Conservation (phyloP, 148 eudicot genomes). For the Cornus florida region DNA sequence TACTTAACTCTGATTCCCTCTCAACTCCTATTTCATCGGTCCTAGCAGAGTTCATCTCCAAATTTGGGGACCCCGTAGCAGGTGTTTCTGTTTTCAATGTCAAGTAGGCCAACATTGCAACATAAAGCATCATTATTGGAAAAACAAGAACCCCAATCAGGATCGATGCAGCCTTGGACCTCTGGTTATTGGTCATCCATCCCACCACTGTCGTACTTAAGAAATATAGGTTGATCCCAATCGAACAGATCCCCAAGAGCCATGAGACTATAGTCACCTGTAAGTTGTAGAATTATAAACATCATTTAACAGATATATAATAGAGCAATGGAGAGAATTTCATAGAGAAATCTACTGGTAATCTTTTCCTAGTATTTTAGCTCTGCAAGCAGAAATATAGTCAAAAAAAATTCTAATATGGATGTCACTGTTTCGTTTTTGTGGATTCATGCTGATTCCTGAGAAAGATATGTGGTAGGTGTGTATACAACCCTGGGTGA, state of each 20-base stretch:
- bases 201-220: neutral
- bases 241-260: constrained; percentile 15
- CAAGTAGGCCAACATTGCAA: neutral
- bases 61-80: neutral
- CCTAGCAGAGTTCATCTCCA: neutral
- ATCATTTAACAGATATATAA: neutral
- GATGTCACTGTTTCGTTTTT: neutral
- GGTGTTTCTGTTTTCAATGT: neutral
- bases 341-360: too few relatives aligned
- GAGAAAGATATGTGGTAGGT: neutral
- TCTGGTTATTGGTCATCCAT: neutral
- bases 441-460: neutral
- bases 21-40: neutral
- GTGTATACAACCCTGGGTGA: too few relatives aligned
- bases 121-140: neutral
- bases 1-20: neutral
- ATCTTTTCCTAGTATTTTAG: neutral
- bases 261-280: constrained; percentile 21
- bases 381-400: neutral
- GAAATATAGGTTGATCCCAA: constrained; percentile 21
- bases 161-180: constrained; percentile 6
- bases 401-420: neutral
- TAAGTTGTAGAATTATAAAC: neutral
- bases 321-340: neutral
- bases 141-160: neutral